Evolutionary conservation across 2,329 filamentous ascomycete genomes (phyloP), one percentile per base, ranked within the genome.

Genomic region (Claviceps spartinae): DNA sequence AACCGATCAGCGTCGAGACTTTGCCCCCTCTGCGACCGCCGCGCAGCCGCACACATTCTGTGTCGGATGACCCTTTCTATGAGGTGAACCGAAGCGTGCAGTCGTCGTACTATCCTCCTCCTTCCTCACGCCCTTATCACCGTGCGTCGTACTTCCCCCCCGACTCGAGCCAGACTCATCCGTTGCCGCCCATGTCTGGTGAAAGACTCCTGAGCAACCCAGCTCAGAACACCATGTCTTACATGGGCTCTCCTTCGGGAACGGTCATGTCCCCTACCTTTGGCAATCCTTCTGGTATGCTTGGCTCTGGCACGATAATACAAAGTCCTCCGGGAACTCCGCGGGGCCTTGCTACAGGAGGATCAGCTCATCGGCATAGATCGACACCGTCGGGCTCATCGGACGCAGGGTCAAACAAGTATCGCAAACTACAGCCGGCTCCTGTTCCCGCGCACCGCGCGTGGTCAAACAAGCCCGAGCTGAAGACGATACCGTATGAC

Each of bases 401-500:
- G 48, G 65, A 69, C 53, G 67, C 65, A 5, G 63, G 64, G 42
- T 63, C 61, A 26, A 66, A 62, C 24, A 77, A 78, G 58, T 80
- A 78, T 59, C 72, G 77, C 46, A 79, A 78, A 62, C 73, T 81
- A 41, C 77, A 79, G 55, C 78, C 78, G 9, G 78, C 78, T 0
- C 77, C 77, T 0, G 70, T 77, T 24, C 72, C 76, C 6, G 69
- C 75, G 34, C 76, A 77, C 59, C 69, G 71, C 44, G 70, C 70
- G 54, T 74, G 71, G 62, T 61, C 64, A 6, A 67, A 67, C 52
- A 73, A 72, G 58, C 69, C 72, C 16, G 77, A 80, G 57, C 68
- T 81, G n/a, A 74, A 78, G 52, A 79, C 78, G 4, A 76, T 79
- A 3, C 75, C 74, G 40, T 81, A 81, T 56, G 74, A 76, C 20